Base-by-base conservation (phyloP, 2,329 filamentous ascomycete genomes). In the Colletotrichum shisoi region DNA sequence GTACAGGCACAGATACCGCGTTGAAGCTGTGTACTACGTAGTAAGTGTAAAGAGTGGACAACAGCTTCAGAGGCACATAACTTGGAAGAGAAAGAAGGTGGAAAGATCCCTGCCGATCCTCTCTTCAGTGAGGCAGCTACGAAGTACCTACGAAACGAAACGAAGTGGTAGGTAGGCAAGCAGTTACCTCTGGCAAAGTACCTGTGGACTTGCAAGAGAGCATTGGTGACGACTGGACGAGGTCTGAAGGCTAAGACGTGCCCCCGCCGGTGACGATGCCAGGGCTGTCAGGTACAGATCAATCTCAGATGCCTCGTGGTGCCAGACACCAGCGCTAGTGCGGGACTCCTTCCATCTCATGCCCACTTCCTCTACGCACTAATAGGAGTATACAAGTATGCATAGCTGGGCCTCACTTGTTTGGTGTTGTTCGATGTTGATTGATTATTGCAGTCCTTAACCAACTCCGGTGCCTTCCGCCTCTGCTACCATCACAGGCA, bases 281-380 rank as follows among this genome's bases (percentile, higher is more conserved):
- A 9, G 21, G 40, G 24, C 54, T 57, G 54, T 46, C 40, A 57
- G 54, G 54, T 59, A 51, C 57, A 34, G 57, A 51, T 59, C 57
- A 39, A 59, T 40, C 45, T 19, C 37, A 59, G 34, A 59, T 51
- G 37, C 34, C 17, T 51, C 57, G 21, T 48, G 19, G 17, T 48
- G 57, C 57, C 37, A 46, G 44, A 59, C 45, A 49, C 57, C 31
- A 40, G 31, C 57, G 34, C 57, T 59, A 59, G 57, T 12, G 45
- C 45, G 21, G 21, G 45, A 49, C 57, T 34, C 57, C 45, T 59
- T 59, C 12, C 5, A 15, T 31, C n/a, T 21, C 57, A 19, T 56
- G 19, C 19, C 52, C 40, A 19, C 49, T 39, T 39, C n/a, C 13
- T 34, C 7, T 34, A 34, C 31, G 31, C 8, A 31, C 27, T 31